phyloP scores from a whole-genome alignment of 2,329 filamentous ascomycete genomes.

The Venturia asperata region DNA sequence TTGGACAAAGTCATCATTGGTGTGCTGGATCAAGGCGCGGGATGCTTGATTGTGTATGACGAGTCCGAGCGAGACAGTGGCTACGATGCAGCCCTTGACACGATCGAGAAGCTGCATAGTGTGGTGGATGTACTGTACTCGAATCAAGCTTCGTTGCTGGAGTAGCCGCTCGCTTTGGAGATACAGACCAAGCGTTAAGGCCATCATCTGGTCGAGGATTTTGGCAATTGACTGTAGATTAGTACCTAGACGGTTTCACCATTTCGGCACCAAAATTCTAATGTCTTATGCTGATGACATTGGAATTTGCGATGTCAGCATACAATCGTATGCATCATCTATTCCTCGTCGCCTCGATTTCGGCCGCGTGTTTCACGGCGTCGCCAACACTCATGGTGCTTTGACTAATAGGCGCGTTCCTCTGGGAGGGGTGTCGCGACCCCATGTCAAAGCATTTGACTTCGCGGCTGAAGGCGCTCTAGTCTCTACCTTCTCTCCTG shows the following conservation, averaged over 20 bases:
- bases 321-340: too few species aligned
- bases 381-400: too few species aligned
- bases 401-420: too few species aligned
- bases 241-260: background rate
- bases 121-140: conserved; percentile 97
- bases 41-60: conserved; percentile 93
- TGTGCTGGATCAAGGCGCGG: conserved; percentile 93
- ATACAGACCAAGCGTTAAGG: background rate
- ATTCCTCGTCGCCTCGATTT: too few species aligned
- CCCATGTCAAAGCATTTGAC: too few species aligned
- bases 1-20: conserved; percentile 98
- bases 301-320: background rate
- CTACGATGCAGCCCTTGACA: conserved; percentile 89
- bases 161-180: conserved; percentile 44
- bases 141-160: conserved; percentile 91
- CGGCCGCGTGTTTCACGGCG: too few species aligned
- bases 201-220: conserved; percentile 6
- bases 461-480: too few species aligned
- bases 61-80: conserved; percentile 88
- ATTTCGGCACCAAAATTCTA: conserved; percentile 7
- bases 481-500: too few species aligned
- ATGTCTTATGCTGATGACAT: background rate
- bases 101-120: conserved; percentile 93
- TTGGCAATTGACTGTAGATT: conserved; percentile 11
- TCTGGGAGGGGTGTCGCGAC: too few species aligned